Conservation (phyloP, 148 eudicot species). For the Talinum fruticosum region DNA sequence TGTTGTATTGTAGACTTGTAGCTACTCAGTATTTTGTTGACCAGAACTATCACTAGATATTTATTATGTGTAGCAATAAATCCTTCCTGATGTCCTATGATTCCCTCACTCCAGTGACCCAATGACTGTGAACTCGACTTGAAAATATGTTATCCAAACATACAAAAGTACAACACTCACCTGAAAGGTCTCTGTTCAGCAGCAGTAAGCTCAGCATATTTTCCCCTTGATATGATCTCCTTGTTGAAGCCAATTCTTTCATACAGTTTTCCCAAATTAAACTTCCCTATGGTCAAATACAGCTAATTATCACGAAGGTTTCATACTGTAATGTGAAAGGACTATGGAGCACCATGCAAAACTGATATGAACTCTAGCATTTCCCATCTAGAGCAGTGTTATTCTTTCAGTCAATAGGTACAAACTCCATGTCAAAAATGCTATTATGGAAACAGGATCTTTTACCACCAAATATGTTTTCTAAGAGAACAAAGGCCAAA, state of each 20-base stretch:
- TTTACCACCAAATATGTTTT: neutral
- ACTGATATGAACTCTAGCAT: neutral
- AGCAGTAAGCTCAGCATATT: conserved; percentile 80
- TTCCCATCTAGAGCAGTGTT: neutral
- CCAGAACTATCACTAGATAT: neutral
- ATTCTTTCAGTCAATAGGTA: neutral
- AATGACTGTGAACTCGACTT: neutral
- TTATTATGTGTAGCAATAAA: neutral
- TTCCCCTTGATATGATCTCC: conserved; percentile 91
- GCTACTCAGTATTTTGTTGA: neutral
- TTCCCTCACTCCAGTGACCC: too few species aligned
- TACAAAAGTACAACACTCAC: conserved; percentile 32
- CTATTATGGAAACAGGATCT: neutral
- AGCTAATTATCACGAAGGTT: conserved; percentile 1
- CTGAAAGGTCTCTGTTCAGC: conserved; percentile 93
- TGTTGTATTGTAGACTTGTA: too few species aligned
- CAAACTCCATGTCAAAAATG: neutral
- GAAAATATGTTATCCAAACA: neutral
- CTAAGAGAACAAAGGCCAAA: neutral
- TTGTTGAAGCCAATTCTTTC: conserved; percentile 90
- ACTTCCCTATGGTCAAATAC: conserved; percentile 50
- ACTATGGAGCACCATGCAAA: neutral
- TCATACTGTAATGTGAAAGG: neutral
- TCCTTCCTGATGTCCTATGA: neutral
- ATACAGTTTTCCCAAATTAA: conserved; percentile 74